Evolutionary conservation across 139 green algal species (phyloP).

Genomic region (Coccomyxa sp.): DNA sequence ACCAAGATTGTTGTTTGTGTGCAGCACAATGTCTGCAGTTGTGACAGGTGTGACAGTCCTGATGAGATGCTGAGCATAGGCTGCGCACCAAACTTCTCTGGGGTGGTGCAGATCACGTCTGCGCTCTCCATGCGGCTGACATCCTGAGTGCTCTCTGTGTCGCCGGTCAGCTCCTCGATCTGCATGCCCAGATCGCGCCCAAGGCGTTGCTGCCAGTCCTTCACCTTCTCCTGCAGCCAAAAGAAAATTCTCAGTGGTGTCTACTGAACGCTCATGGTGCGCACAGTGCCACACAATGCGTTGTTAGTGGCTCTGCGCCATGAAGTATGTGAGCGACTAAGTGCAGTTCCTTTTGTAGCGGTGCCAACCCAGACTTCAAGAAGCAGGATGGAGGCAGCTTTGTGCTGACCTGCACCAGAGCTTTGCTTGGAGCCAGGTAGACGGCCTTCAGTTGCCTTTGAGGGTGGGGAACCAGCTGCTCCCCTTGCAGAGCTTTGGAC

Average conservation of each 20-base stretch:
- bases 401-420: constrained; percentile 12
- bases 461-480: constrained; percentile 14
- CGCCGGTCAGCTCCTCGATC: constrained; percentile 71
- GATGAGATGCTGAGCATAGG: not conserved
- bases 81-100: constrained; percentile 79
- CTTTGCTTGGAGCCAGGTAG: constrained; percentile 15
- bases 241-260: no score
- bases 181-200: constrained; percentile 32
- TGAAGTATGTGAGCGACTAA: no score
- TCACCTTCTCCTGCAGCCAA: constrained; percentile 76
- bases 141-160: constrained; percentile 35
- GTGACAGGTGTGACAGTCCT: no score
- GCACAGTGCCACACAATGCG: no score
- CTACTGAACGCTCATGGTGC: no score
- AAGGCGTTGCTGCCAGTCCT: constrained; percentile 72
- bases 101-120: constrained; percentile 78
- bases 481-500: constrained; percentile 17
- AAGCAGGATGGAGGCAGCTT: no score
- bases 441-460: constrained; percentile 32
- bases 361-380: no score
- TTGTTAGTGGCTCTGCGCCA: no score
- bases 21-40: no score
- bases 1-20: no score
- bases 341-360: no score
- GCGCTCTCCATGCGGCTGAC: constrained; percentile 48